These are phyloP conservation scores for Crithidia sp. DNA, from an alignment of 208 protist genomes.

Conservation along the genomic window DNA sequence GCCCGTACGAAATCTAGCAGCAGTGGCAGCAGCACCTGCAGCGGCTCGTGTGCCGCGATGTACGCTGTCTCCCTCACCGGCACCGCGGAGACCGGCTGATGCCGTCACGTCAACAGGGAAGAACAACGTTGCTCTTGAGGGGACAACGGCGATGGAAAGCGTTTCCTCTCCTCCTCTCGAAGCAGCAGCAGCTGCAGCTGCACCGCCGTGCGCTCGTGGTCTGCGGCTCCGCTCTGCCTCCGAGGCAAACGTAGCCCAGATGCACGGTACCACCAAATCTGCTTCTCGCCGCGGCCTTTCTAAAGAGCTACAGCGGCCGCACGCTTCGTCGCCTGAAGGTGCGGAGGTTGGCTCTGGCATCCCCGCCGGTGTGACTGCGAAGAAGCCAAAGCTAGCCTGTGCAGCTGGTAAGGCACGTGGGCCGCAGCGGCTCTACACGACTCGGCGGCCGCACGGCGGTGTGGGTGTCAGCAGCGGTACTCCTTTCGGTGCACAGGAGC, in stretches of 20 bases:
- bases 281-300: background rate
- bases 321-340: background rate
- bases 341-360: background rate
- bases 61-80: conserved; percentile 10
- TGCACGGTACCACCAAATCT: background rate
- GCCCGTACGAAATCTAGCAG: background rate
- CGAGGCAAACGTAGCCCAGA: conserved; percentile 5
- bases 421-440: conserved; percentile 18
- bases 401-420: background rate
- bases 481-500: no score
- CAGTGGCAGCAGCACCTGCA: background rate
- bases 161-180: no score
- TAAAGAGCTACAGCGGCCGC: background rate
- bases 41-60: background rate
- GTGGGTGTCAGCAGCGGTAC: no score
- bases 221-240: conserved; percentile 17
- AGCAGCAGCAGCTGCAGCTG: no score
- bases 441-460: conserved; percentile 12
- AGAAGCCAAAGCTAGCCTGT: conserved; percentile 6
- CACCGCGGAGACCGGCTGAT: conserved; percentile 3
- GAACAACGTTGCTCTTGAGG: background rate
- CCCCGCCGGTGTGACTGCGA: background rate
- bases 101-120: background rate
- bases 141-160: background rate
- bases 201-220: background rate